Conservation (phyloP, 225 moss, liverwort and hornwort species). For the Rhytidiadelphus loreus region DNA sequence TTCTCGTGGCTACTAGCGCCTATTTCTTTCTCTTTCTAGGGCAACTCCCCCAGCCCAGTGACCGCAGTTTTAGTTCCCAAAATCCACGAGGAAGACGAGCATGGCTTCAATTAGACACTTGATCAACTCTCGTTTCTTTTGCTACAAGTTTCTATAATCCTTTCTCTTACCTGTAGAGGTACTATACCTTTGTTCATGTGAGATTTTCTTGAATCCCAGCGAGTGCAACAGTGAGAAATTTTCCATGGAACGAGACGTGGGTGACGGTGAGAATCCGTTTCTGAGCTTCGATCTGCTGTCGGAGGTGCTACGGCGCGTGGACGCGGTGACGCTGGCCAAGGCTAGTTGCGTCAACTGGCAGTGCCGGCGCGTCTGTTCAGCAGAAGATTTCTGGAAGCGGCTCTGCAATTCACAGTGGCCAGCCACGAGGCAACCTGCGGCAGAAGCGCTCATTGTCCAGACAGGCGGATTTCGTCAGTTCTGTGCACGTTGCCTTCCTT, state of each 20-base stretch:
- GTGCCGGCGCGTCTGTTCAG: slow-evolving; percentile 32
- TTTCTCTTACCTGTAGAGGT: neutral
- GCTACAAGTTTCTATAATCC: neutral
- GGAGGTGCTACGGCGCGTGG: slow-evolving; percentile 57
- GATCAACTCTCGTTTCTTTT: neutral
- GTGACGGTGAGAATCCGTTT: neutral
- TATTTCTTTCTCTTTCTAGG: neutral
- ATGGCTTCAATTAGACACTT: neutral
- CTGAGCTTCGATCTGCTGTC: slow-evolving; percentile 41
- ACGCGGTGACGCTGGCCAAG: slow-evolving; percentile 61
- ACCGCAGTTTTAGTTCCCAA: neutral
- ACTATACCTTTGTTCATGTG: neutral
- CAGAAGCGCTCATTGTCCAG: slow-evolving; percentile 22
- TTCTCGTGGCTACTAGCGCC: neutral
- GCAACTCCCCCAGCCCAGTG: neutral
- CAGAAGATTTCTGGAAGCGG: slow-evolving; percentile 49
- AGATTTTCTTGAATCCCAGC: neutral
- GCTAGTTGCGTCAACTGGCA: slow-evolving; percentile 59
- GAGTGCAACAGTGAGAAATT: neutral
- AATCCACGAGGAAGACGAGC: neutral
- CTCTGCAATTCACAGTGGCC: slow-evolving; percentile 57
- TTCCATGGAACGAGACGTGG: neutral
- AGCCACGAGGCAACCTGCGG: slow-evolving; percentile 37
- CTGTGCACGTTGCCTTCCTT: slow-evolving; percentile 40
- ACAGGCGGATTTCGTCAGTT: slow-evolving; percentile 62